phyloP scores from a whole-genome alignment of 352 stramenopile genomes.

The Pythium grandisporangium region DNA sequence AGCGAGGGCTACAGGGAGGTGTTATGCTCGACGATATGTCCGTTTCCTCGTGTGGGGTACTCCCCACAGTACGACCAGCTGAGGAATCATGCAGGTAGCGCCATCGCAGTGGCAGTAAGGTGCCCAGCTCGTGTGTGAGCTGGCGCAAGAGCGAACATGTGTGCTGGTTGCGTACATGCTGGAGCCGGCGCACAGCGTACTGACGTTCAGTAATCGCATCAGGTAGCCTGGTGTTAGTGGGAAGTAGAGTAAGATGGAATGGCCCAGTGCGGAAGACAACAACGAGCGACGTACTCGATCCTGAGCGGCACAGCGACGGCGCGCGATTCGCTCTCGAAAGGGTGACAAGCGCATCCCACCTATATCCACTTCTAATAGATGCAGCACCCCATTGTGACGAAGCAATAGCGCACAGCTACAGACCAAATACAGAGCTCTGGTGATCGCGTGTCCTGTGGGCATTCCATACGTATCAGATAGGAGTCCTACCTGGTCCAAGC shows the following conservation, averaged over 20 bases:
- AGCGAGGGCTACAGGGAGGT: not conserved
- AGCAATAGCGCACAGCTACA: constrained; percentile 17
- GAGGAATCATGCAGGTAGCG: constrained; percentile 3
- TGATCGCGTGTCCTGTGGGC: too few species aligned
- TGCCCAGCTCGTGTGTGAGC: constrained; percentile 23
- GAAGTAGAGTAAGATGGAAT: not conserved
- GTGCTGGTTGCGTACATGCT: constrained; percentile 12
- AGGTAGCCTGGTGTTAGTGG: not conserved
- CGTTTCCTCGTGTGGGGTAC: not conserved
- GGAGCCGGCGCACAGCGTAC: constrained; percentile 39
- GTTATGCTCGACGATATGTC: too few species aligned
- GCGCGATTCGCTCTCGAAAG: constrained; percentile 8
- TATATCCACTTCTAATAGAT: constrained; percentile 13
- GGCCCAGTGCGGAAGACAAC: too few species aligned
- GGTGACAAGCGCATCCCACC: constrained; percentile 8
- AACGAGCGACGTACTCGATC: constrained; percentile 11
- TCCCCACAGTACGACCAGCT: not conserved
- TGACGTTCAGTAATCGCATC: constrained; percentile 6
- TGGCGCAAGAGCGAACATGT: constrained; percentile 17
- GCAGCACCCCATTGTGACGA: constrained; percentile 10
- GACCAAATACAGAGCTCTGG: too few species aligned
- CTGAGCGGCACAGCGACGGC: not conserved
- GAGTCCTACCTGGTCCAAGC: constrained; percentile 10
- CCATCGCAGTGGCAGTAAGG: constrained; percentile 26
- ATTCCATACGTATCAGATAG: not conserved